Conservation (phyloP, 371 early-diverging fungal genomes). For the Syncephalastrum monosporum region DNA sequence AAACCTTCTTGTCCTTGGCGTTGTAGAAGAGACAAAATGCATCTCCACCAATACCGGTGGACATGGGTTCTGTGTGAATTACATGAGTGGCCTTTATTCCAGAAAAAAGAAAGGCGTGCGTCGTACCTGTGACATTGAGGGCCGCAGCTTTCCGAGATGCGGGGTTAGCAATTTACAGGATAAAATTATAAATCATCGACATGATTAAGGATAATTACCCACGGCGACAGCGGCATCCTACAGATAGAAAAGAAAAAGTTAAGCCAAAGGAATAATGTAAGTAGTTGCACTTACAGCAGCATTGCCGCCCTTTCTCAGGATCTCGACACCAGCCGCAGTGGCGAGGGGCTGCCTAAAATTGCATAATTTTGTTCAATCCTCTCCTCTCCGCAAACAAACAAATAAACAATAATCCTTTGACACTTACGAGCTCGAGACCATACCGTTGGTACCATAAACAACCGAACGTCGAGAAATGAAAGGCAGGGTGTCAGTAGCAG, state of each 20-base stretch:
- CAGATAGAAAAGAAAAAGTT: background rate
- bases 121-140: slow-evolving; percentile 60
- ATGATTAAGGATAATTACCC: slow-evolving; percentile 19
- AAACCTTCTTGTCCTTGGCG: slow-evolving; percentile 56
- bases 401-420: background rate
- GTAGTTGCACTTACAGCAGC: slow-evolving; percentile 66
- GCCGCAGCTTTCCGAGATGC: slow-evolving; percentile 51
- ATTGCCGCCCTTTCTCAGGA: slow-evolving; percentile 85
- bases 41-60: slow-evolving; percentile 93
- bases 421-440: slow-evolving; percentile 47
- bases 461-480: slow-evolving; percentile 50
- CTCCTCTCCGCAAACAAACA: background rate
- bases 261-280: background rate
- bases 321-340: slow-evolving; percentile 75
- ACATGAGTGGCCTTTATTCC: background rate
- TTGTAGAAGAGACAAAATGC: slow-evolving; percentile 84
- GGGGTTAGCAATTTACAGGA: too few species aligned
- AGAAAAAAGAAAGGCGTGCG: background rate
- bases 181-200: too few species aligned
- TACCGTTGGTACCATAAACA: slow-evolving; percentile 45
- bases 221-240: slow-evolving; percentile 85
- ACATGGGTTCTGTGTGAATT: slow-evolving; percentile 64
- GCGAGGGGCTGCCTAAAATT: slow-evolving; percentile 74
- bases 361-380: background rate
- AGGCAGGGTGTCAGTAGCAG: slow-evolving; percentile 17